Evolutionary conservation across 2,329 filamentous ascomycete species (phyloP).

Genomic region (Chaetomiaceae sp.): DNA sequence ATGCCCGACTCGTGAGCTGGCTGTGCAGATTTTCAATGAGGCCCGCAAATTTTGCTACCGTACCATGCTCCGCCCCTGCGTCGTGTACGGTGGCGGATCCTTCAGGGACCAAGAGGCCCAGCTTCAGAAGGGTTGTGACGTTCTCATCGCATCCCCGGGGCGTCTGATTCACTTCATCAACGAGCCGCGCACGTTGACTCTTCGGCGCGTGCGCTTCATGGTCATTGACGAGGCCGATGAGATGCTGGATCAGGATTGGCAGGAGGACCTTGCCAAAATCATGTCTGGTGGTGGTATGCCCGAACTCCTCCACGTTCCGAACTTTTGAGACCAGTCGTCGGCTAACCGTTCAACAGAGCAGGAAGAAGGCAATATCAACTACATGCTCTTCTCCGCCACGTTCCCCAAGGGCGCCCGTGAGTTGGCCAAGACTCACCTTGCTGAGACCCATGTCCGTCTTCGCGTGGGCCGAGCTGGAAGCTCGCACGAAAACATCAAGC

Average conservation of each 20-base stretch:
- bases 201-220: slow-evolving; percentile 70
- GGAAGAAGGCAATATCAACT: slow-evolving; percentile 62
- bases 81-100: slow-evolving; percentile 78
- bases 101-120: slow-evolving; percentile 62
- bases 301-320: neutral
- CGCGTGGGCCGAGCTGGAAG: slow-evolving; percentile 82
- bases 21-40: slow-evolving; percentile 93
- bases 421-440: slow-evolving; percentile 70
- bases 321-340: neutral
- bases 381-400: slow-evolving; percentile 89
- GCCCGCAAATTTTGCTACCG: slow-evolving; percentile 89
- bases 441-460: slow-evolving; percentile 68
- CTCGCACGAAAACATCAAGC: slow-evolving; percentile 74
- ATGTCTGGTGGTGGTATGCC: slow-evolving; percentile 72
- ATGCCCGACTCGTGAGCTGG: slow-evolving; percentile 81
- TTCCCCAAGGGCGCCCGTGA: slow-evolving; percentile 76
- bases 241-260: slow-evolving; percentile 76
- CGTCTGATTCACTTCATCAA: slow-evolving; percentile 80
- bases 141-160: slow-evolving; percentile 83
- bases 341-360: slow-evolving; percentile 48
- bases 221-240: slow-evolving; percentile 96
- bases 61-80: slow-evolving; percentile 86
- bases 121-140: slow-evolving; percentile 76
- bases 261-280: slow-evolving; percentile 66
- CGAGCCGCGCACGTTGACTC: slow-evolving; percentile 59